phyloP scores from a whole-genome alignment of 495 filamentous ascomycete genomes.

The Aspergillus conjunctus region DNA sequence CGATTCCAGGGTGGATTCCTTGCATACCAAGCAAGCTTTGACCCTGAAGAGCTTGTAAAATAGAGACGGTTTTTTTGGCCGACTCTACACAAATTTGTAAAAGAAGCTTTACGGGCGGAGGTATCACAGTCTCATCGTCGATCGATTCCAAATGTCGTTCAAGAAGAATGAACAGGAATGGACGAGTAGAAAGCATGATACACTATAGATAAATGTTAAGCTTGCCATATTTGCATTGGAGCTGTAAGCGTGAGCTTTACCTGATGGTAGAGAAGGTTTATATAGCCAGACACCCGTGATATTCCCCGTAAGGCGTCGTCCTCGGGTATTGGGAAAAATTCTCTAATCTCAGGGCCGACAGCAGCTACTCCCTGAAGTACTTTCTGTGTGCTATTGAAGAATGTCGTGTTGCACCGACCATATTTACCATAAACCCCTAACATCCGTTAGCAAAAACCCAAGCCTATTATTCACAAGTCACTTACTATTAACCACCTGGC shows the following conservation, averaged over 20 bases:
- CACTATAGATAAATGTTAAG: slow-evolving; percentile 26
- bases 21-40: slow-evolving; percentile 44
- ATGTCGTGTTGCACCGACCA: slow-evolving; percentile 42
- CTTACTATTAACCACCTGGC: slow-evolving; percentile 43
- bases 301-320: slow-evolving; percentile 34
- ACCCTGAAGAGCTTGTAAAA: slow-evolving; percentile 37
- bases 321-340: slow-evolving; percentile 36
- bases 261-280: slow-evolving; percentile 49
- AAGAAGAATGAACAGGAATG: slow-evolving; percentile 42
- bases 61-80: slow-evolving; percentile 41
- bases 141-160: slow-evolving; percentile 38
- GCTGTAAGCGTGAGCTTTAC: slow-evolving; percentile 14
- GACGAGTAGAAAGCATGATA: slow-evolving; percentile 45
- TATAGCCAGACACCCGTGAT: slow-evolving; percentile 43
- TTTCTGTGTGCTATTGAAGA: slow-evolving; percentile 41
- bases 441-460: not conserved
- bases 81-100: slow-evolving; percentile 47
- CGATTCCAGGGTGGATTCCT: not conserved
- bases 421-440: slow-evolving; percentile 46
- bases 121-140: slow-evolving; percentile 25
- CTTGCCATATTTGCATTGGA: not conserved
- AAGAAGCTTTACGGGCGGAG: slow-evolving; percentile 34
- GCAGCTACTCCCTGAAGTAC: slow-evolving; percentile 41
- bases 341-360: slow-evolving; percentile 39
- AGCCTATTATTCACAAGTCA: not conserved